Percentiles rank a stretch among this genome's conserved stretches.
phyloP scores from a whole-genome alignment of 164 flowering plant genomes.

The Brasenia schreberi region DNA sequence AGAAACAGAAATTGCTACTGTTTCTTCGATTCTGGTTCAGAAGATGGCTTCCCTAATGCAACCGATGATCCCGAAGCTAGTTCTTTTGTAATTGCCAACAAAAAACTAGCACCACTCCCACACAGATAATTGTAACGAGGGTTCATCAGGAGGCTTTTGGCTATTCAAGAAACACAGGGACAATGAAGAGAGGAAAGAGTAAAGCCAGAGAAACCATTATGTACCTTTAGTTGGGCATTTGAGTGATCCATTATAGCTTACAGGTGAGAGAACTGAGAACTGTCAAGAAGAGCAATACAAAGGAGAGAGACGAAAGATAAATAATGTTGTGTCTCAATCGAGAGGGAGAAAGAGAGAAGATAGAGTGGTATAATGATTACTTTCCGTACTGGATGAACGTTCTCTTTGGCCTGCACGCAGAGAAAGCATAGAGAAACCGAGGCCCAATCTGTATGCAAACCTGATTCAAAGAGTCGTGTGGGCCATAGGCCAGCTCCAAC shows the following conservation, averaged over 20 bases:
- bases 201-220: not conserved
- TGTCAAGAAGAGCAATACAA: not conserved
- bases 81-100: too few relatives aligned
- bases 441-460: conserved; percentile 8
- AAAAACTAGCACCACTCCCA: too few relatives aligned
- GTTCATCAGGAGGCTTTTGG: too few relatives aligned
- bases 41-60: too few relatives aligned
- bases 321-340: not conserved
- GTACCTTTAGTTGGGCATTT: not conserved
- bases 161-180: too few relatives aligned
- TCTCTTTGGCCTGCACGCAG: conserved; percentile 40
- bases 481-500: conserved; percentile 5
- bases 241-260: not conserved
- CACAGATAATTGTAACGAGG: too few relatives aligned
- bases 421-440: conserved; percentile 31
- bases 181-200: not conserved
- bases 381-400: conserved; percentile 20
- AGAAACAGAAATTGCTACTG: too few relatives aligned
- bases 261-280: not conserved
- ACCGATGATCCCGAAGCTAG: too few relatives aligned
- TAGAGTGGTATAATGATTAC: conserved; percentile 9
- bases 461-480: conserved; percentile 20
- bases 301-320: not conserved
- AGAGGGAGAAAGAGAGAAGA: not conserved
- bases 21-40: too few relatives aligned